These are phyloP conservation scores for Epichloe typhina DNA, from an alignment of 2,329 filamentous ascomycete genomes.

Conservation along the genomic window DNA sequence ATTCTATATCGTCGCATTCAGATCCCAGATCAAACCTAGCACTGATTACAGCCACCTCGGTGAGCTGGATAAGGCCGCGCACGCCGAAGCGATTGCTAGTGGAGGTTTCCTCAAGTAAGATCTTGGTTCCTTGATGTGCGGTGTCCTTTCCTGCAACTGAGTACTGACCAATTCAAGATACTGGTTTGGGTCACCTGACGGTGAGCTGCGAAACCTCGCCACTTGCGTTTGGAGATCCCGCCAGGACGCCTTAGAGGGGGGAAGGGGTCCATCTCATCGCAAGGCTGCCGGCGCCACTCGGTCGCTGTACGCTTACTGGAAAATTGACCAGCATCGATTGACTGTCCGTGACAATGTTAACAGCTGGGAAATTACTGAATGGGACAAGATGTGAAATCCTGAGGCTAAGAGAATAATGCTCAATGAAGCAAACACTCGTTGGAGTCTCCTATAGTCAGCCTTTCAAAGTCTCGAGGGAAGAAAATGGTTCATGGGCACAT, in stretches of 20 bases:
- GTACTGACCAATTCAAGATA: conserved; percentile 39
- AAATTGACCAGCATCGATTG: conserved; percentile 57
- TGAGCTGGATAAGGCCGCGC: conserved; percentile 62
- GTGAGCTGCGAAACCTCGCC: conserved; percentile 61
- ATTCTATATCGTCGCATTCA: conserved; percentile 80
- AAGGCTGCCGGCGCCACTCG: conserved; percentile 53
- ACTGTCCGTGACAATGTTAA: conserved; percentile 51
- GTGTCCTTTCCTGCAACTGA: background rate
- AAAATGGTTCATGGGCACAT: background rate
- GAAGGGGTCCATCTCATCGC: conserved; percentile 44
- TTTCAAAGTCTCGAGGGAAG: background rate
- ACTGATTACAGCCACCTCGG: conserved; percentile 58
- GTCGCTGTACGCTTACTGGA: conserved; percentile 52
- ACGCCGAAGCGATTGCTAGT: conserved; percentile 64
- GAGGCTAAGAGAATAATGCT: background rate
- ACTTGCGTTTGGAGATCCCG: conserved; percentile 58
- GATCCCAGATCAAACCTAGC: conserved; percentile 54
- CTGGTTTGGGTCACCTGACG: conserved; percentile 72
- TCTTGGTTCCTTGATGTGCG: background rate
- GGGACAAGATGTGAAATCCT: conserved; percentile 21
- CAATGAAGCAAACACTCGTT: background rate
- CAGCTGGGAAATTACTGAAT: conserved; percentile 50
- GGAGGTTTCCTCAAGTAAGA: conserved; percentile 70
- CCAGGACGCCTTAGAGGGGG: conserved; percentile 48
- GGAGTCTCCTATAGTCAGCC: background rate